Evolutionary conservation across 805 yeast genomes (phyloP).

Genomic region (Lipomyces japonicus): DNA sequence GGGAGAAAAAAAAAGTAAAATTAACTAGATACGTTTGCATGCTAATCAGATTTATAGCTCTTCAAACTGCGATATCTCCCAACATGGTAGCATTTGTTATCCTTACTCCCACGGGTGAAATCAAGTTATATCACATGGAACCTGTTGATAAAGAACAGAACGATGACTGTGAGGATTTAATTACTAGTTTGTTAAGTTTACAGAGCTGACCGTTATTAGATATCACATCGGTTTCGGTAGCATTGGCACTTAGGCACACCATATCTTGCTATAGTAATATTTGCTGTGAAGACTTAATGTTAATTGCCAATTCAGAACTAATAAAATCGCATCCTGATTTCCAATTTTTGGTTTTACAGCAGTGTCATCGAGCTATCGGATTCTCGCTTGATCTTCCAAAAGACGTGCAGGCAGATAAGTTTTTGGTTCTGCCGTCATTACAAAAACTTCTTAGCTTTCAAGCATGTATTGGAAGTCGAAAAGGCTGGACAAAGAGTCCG

Average conservation of each 20-base stretch:
- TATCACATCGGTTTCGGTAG: slow-evolving; percentile 46
- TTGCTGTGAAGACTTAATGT: slow-evolving; percentile 66
- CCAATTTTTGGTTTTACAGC: slow-evolving; percentile 50
- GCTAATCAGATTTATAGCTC: slow-evolving; percentile 3
- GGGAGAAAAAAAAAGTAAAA: no score
- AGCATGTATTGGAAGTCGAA: slow-evolving; percentile 53
- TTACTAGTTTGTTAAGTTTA: slow-evolving; percentile 1
- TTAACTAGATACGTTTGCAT: no score
- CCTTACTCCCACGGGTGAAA: slow-evolving; percentile 17
- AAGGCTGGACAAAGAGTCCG: slow-evolving; percentile 46
- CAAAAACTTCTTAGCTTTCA: slow-evolving; percentile 71
- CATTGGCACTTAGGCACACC: slow-evolving; percentile 64
- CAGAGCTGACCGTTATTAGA: background rate
- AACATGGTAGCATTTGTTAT: slow-evolving; percentile 34
- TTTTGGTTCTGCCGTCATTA: slow-evolving; percentile 70
- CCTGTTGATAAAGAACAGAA: slow-evolving; percentile 4
- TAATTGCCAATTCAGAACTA: slow-evolving; percentile 51
- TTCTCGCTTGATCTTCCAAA: slow-evolving; percentile 65
- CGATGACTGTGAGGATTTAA: slow-evolving; percentile 7
- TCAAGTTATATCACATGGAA: slow-evolving; percentile 26
- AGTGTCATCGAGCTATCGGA: slow-evolving; percentile 70
- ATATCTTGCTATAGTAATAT: slow-evolving; percentile 64
- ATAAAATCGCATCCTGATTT: slow-evolving; percentile 36
- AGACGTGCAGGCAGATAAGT: slow-evolving; percentile 66
- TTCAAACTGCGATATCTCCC: slow-evolving; percentile 37